Percentiles rank a stretch among this genome's conserved stretches.
Evolutionary conservation across 169 alveolate genomes (phyloP).

Genomic region (Plasmodium relictum): DNA sequence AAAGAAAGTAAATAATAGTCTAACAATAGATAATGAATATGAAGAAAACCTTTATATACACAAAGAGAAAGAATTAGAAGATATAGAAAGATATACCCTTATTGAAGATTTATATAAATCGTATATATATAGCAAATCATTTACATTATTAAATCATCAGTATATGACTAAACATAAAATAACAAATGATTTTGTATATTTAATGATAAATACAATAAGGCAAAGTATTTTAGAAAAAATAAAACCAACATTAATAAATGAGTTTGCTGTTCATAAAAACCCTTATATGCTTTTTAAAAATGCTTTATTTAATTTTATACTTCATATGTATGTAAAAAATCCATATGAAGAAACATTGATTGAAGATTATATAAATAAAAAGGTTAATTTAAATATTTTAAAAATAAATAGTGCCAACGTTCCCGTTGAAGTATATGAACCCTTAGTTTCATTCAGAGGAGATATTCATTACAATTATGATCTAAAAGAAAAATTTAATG

Average conservation of each 20-base stretch:
- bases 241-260: slow-evolving; percentile 57
- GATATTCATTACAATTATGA: slow-evolving; percentile 43
- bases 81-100: slow-evolving; percentile 56
- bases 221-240: slow-evolving; percentile 46
- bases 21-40: slow-evolving; percentile 18
- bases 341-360: slow-evolving; percentile 65
- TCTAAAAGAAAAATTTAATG: slow-evolving; percentile 19
- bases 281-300: slow-evolving; percentile 68
- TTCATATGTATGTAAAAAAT: slow-evolving; percentile 59
- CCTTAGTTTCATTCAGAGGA: slow-evolving; percentile 84
- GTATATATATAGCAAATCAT: slow-evolving; percentile 56
- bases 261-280: slow-evolving; percentile 40
- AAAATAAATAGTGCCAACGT: slow-evolving; percentile 61
- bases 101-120: slow-evolving; percentile 65
- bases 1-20: slow-evolving; percentile 16
- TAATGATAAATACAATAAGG: slow-evolving; percentile 41
- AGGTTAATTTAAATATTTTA: slow-evolving; percentile 28
- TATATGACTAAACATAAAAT: slow-evolving; percentile 50
- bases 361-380: slow-evolving; percentile 19
- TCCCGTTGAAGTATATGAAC: slow-evolving; percentile 86
- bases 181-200: slow-evolving; percentile 28
- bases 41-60: slow-evolving; percentile 24
- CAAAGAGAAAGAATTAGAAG: slow-evolving; percentile 42
- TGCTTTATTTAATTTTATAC: slow-evolving; percentile 28
- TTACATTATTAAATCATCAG: slow-evolving; percentile 14